Evolutionary conservation across 169 alveolate species (phyloP), one percentile per base, ranked within the genome.

Genomic region (Sarcocystis neurona): DNA sequence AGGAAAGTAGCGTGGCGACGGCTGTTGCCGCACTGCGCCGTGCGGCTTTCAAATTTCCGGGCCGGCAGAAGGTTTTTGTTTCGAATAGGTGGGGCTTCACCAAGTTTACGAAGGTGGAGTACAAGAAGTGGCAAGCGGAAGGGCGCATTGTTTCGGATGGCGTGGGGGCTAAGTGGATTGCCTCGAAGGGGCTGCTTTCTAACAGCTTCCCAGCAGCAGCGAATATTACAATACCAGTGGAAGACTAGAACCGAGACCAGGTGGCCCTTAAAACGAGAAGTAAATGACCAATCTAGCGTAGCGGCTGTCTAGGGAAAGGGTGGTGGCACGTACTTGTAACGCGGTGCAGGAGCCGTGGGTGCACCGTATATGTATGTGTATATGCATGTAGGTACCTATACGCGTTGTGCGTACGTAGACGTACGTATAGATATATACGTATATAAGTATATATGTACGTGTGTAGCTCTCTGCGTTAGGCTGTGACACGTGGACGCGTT

Each of bases 11-110:
- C 92, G 93, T 96, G 88, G 93, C 93, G 47, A 93, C 94, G 58
- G 99, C 99, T 37, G 95, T 96, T 56, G 99, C 97, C 89, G 99
- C 99, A 44, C 96, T 98, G 60, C 97, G 98, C 89, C 97, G 99
- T 93, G 99, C 99, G 84, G 98, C 97, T 96, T 97, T 96, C 96
- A 99, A 99, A 97, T 98, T 99, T 97, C 99, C 99, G 30, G 99
- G 99, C 50, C 96, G 99, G 92, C 99, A 99, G 93, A 98, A 97
- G 95, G 98, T 98, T 86, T 97, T 97, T 94, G 97, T 97, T 84
- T 97, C 99, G 84, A 94, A 97, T 95, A 98, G 98, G 94, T 99
- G 99, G 98, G 99, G 99, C 84, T 99, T 98, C 98, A 99, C 99
- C 72, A 96, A 96, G 90, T 96, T 94, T 94, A 95, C 98, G 79